phyloP scores from a whole-genome alignment of 148 eudicot genomes.

The Vaccinium macrocarpon region DNA sequence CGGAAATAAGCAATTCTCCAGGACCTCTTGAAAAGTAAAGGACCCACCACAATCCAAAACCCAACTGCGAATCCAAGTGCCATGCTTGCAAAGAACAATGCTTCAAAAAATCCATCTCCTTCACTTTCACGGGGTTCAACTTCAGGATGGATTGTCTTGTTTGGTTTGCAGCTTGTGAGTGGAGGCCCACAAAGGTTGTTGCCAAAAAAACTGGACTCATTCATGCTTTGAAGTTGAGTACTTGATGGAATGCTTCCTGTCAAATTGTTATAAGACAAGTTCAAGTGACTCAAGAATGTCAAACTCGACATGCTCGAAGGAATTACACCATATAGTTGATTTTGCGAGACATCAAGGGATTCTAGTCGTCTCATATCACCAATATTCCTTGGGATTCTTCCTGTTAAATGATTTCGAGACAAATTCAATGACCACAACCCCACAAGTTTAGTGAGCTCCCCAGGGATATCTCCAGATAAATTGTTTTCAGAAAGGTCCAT shows the following conservation, averaged over 20 bases:
- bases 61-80: constrained; percentile 9
- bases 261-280: neutral
- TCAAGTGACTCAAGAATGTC: neutral
- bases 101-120: neutral
- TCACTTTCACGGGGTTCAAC: neutral
- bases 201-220: constrained; percentile 7
- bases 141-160: neutral
- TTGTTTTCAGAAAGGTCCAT: neutral
- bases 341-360: neutral
- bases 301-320: neutral
- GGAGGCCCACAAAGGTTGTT: constrained; percentile 27
- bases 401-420: neutral
- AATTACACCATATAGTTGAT: neutral
- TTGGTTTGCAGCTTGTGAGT: neutral
- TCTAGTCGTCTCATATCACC: neutral
- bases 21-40: neutral
- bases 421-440: neutral
- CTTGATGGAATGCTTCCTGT: neutral
- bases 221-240: neutral
- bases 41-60: constrained; percentile 11
- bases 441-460: neutral
- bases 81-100: neutral
- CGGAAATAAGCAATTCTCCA: constrained; percentile 15
- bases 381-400: neutral
- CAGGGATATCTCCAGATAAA: neutral